phyloP scores from a whole-genome alignment of 2,329 filamentous ascomycete species.

The Neoarthrinium moseri region DNA sequence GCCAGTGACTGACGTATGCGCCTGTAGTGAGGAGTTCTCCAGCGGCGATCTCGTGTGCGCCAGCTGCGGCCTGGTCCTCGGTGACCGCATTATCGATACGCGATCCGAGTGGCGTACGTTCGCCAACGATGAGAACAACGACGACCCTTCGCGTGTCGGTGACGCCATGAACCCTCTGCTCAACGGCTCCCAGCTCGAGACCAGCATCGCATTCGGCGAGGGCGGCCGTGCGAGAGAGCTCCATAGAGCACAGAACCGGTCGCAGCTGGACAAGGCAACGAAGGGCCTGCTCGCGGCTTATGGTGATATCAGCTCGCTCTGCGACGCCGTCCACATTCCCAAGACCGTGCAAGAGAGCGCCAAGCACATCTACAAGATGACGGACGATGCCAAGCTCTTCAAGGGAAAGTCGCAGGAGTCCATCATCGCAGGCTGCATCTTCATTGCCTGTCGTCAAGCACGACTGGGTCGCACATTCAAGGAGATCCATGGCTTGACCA shows the following conservation, averaged over 20 bases:
- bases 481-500: constrained; percentile 91
- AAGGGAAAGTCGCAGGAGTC: constrained; percentile 94
- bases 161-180: constrained; percentile 88
- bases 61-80: constrained; percentile 87
- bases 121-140: constrained; percentile 94
- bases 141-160: constrained; percentile 97
- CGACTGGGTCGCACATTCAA: constrained; percentile 85
- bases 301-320: constrained; percentile 84
- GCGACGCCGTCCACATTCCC: constrained; percentile 80
- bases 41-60: constrained; percentile 90
- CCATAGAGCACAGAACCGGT: constrained; percentile 70
- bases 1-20: neutral
- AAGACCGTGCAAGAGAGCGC: constrained; percentile 83
- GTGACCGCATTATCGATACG: constrained; percentile 89
- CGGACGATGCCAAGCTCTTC: constrained; percentile 89
- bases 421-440: constrained; percentile 94
- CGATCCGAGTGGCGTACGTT: constrained; percentile 99
- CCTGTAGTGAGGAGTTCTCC: constrained; percentile 78
- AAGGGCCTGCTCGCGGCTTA: constrained; percentile 81
- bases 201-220: constrained; percentile 81
- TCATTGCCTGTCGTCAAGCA: constrained; percentile 93
- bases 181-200: constrained; percentile 86
- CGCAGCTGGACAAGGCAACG: constrained; percentile 78
- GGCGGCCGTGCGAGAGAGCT: constrained; percentile 65
- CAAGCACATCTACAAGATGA: constrained; percentile 93